phyloP scores from a whole-genome alignment of 345 rosid genomes.

The Clarkia xantiana region DNA sequence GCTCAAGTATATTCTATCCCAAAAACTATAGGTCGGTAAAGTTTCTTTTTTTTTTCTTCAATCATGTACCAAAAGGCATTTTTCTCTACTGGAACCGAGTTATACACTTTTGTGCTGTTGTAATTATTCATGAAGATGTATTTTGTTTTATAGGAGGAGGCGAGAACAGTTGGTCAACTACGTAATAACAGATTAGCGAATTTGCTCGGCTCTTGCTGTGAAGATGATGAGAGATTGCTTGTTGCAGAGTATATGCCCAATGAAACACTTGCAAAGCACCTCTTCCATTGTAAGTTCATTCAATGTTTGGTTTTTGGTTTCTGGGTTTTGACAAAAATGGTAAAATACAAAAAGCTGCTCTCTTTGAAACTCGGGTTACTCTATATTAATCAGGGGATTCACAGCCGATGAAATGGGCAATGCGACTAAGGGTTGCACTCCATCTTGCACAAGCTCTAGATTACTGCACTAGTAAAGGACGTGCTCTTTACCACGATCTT shows the following conservation, averaged over 20 bases:
- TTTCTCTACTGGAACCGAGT: neutral
- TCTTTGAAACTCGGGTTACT: neutral
- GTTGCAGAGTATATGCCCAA: constrained; percentile 34
- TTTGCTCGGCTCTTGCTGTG: constrained; percentile 34
- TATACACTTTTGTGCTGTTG: neutral
- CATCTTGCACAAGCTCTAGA: constrained; percentile 29
- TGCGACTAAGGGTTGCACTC: constrained; percentile 32
- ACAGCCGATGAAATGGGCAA: constrained; percentile 41
- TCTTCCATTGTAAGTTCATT: constrained; percentile 30
- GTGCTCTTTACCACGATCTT: constrained; percentile 31
- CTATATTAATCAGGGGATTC: constrained; percentile 22
- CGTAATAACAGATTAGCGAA: constrained; percentile 30
- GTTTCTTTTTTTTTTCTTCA: no score
- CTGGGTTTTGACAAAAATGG: neutral
- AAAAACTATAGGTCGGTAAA: no score
- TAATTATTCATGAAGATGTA: neutral
- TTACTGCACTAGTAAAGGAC: constrained; percentile 26
- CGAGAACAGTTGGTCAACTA: constrained; percentile 33
- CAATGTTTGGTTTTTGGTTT: neutral
- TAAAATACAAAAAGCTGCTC: neutral
- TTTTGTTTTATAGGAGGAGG: constrained; percentile 22
- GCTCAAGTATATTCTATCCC: no score
- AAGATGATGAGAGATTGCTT: constrained; percentile 35
- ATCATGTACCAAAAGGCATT: neutral
- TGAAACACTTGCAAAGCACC: constrained; percentile 34